Base-by-base conservation (phyloP, 768 basidiomycete genomes). In the Boletus eberwhitei region DNA sequence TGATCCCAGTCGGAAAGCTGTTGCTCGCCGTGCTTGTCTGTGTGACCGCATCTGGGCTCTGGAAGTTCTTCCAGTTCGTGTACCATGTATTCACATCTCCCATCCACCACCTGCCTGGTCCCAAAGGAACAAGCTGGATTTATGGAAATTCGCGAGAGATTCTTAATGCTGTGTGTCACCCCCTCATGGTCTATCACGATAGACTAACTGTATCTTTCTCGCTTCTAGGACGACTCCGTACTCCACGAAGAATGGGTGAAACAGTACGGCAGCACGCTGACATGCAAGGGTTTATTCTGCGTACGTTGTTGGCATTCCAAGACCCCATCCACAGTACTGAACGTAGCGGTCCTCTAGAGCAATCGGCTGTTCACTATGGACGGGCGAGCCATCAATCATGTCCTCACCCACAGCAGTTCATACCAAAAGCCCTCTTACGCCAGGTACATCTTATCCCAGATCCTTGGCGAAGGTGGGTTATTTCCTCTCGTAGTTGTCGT, bases 321-420 rank as follows among this genome's bases (percentile, higher is more conserved):
- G 12, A 29, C 4, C 9, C 9, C 14, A 21, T 26, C 3, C 2
- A 5, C 3, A 6, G 22, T 32, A 21, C 13, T 51, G 29, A 59
- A 11, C 17, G 12, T 2, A 14, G 5, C 41, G 13, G 2, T 32
- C 6, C 8, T 42, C n/a, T 53, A 76, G 74, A 41, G 47, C 17
- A 60, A 66, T 11, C 77, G 79, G 16, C 65, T 88, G 16, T 79
- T 75, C 61, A 87, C 84, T 0, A 70, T 75, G 50, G 89, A 90
- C 64, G 72, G 79, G 0, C 79, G 79, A 21, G 87, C 87, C 0
- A 50, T 90, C 40, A 77, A 78, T 41, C 82, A 90, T 58, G 72
- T 92, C 46, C 71, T 91, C 16, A 52, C 47, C 5, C 82, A 86
- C 50, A 71, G 71, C 32, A 62, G 73, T 37, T 69, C 75, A 43